Base-by-base conservation (phyloP, 2,329 filamentous ascomycete species). In the Drechslerella dactyloides region DNA sequence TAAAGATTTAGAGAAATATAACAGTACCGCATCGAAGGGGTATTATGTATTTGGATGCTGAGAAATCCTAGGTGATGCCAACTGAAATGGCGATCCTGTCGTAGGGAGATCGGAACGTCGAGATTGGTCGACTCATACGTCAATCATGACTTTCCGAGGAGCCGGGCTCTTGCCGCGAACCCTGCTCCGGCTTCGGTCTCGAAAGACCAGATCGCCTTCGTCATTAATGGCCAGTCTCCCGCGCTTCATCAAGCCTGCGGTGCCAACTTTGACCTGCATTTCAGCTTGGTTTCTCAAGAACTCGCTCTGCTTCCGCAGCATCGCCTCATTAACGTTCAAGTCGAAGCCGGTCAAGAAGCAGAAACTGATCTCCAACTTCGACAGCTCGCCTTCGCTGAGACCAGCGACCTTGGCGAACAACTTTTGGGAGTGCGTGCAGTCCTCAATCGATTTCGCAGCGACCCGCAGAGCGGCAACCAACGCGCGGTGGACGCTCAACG, bases 361-460 rank as follows among this genome's bases (percentile, higher is more conserved):
- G 78, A 93, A 93, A 76, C 89, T 92, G 73, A 97, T 90, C 82
- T 97, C 94, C 46, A 97, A 81, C 69, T 90, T 85, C 44, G 90
- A 89, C 57, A 99, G 84, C 80, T 97, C 92, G 17, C 83, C 82
- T 78, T 90, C 89, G 77, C 86, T 90, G 15, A 97, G 91, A 17
- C 93, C 93, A 46, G 94, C 93, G 1, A 97, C 93, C 74, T 88
- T 89, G 17, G 93, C 88, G 75, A 97, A 87, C 62, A 91, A 89
- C 69, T 84, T 84, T 80, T 97, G 93, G 7, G 90, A 86, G 81
- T 96, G 96, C 75, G 89, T 90, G 60, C 93, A 84, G 79, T 97
- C 93, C 79, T 99, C 93, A n/a, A 97, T 82, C 0, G 91, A 90
- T 81, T 97, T 99, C 85, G 93, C 94, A 13, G 93, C 92, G 2